Evolutionary conservation across 257 asterid species (phyloP), one percentile per base, ranked within the genome.

Genomic region (Solanum etuberosum): DNA sequence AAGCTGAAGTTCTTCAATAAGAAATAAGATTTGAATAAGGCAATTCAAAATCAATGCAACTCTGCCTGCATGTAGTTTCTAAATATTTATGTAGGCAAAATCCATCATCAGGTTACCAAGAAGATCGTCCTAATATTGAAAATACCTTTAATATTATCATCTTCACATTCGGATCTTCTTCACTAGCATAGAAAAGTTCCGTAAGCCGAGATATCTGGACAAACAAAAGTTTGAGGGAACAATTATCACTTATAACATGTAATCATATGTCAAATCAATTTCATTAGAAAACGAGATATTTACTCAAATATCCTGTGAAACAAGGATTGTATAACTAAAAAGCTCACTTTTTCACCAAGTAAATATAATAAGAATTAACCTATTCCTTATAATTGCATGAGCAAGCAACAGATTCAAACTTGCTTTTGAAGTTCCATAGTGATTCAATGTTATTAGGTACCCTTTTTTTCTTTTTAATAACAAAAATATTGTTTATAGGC

Each of bases 101-200:
- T 31, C 32, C 40, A 15, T 21, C 29, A 35, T 34, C 38, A 29
- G 14, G 77, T 70, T 70, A 4, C 43, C 37, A 23, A 34, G 46
- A 34, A 18, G 46, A 72, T 20, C 46, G 46, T 72, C 29, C 81
- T 54, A 40, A 38, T 63, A 1, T 5, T 77, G 59, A 78, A 51
- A 5, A 35, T 91, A 96, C 99, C 99, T 96, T 96, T 88, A 95
- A 6, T 65, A 96, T 88, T 70, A 96, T 90, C 73, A 95, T 86
- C 90, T 96, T 96, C 90, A 95, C 93, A 63, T 90, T 86, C 31
- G 92, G 71, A 70, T 96, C 97, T 88, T 92, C 91, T 84, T 92
- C 94, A 78, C 84, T 90, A 32, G 90, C 88, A 83, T 88, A 90
- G 85, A 90, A 91, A 85, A 94, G 95, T 88, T 94, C 96, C 91